These are phyloP conservation scores for Hygrophorus russula DNA, from an alignment of 768 basidiomycete genomes.

Conservation along the genomic window DNA sequence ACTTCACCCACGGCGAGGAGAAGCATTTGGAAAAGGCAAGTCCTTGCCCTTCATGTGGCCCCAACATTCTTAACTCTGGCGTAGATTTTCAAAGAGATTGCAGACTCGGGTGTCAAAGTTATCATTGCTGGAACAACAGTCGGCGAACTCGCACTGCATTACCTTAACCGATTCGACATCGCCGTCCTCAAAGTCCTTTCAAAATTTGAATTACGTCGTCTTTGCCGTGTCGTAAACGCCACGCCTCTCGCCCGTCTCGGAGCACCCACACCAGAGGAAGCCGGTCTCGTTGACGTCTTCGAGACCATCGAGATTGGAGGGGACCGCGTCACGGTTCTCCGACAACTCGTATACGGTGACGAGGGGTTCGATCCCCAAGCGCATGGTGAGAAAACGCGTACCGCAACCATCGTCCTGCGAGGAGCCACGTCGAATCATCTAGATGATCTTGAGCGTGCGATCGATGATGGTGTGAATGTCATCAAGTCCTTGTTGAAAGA, in stretches of 20 bases:
- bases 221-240: slow-evolving; percentile 92
- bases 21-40: slow-evolving; percentile 84
- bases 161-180: slow-evolving; percentile 87
- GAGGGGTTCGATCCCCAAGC: slow-evolving; percentile 43
- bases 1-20: slow-evolving; percentile 94
- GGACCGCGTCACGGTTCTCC: slow-evolving; percentile 92
- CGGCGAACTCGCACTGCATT: slow-evolving; percentile 94
- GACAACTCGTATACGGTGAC: slow-evolving; percentile 66
- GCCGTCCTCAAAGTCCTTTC: slow-evolving; percentile 95
- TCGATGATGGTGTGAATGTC: slow-evolving; percentile 96
- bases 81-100: slow-evolving; percentile 94
- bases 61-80: background rate
- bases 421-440: slow-evolving; percentile 92
- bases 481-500: slow-evolving; percentile 91
- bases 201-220: slow-evolving; percentile 91
- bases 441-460: slow-evolving; percentile 91
- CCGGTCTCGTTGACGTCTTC: slow-evolving; percentile 86
- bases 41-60: background rate
- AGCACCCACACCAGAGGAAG: slow-evolving; percentile 93
- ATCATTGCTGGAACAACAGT: slow-evolving; percentile 89
- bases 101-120: slow-evolving; percentile 88
- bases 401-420: slow-evolving; percentile 89
- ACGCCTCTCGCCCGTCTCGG: slow-evolving; percentile 94
- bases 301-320: slow-evolving; percentile 96
- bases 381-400: slow-evolving; percentile 64